Conservation (phyloP, 345 rosid species). For the Mallotus nudiflorus region DNA sequence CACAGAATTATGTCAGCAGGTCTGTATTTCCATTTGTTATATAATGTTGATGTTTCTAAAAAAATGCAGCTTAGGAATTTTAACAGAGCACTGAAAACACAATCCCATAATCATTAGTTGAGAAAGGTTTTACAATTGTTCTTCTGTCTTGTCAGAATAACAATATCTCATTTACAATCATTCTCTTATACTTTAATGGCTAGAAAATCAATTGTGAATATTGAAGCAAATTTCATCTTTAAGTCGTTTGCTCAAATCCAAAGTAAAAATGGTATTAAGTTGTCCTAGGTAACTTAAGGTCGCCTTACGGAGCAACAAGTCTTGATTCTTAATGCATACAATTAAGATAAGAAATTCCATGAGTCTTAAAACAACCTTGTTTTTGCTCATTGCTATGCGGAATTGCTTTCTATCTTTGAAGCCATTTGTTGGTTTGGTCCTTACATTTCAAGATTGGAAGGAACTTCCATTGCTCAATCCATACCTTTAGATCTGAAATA, state of each 20-base stretch:
- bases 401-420: not conserved
- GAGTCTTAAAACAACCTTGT: not conserved
- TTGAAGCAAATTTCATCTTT: not conserved
- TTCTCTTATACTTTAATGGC: not conserved
- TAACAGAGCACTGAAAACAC: not conserved
- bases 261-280: not conserved
- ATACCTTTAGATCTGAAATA: slow-evolving; percentile 5
- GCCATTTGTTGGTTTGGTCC: not conserved
- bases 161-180: not conserved
- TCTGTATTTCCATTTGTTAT: slow-evolving; percentile 14
- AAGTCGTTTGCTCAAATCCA: not conserved
- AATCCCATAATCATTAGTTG: not conserved
- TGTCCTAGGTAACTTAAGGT: not conserved
- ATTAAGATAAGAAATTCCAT: not conserved
- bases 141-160: not conserved
- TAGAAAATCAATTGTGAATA: not conserved
- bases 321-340: too few relatives aligned
- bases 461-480: not conserved
- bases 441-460: not conserved
- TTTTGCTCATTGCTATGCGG: not conserved
- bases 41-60: not conserved
- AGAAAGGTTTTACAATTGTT: not conserved
- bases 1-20: slow-evolving; percentile 98
- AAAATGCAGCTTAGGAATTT: not conserved
- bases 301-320: not conserved